Evolutionary conservation across 2,329 filamentous ascomycete species (phyloP).

Genomic region (Exophiala sideris): DNA sequence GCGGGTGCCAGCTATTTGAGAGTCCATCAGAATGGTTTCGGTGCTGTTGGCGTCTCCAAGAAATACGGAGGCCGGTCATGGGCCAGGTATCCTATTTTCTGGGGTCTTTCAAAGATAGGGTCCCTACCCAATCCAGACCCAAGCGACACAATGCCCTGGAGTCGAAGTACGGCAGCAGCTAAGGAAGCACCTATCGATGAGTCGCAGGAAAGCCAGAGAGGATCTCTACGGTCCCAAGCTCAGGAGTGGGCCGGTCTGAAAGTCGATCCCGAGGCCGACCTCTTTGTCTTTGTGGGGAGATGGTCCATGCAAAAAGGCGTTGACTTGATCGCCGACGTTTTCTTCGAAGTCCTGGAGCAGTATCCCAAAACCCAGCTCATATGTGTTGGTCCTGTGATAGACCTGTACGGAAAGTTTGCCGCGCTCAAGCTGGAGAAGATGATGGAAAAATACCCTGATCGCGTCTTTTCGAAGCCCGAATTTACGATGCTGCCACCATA

Average conservation of each 20-base stretch:
- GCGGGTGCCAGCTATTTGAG: conserved; percentile 64
- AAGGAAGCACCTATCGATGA: conserved; percentile 50
- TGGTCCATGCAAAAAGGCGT: conserved; percentile 69
- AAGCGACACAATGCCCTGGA: conserved; percentile 53
- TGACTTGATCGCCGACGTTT: conserved; percentile 65
- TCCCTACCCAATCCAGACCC: conserved; percentile 65
- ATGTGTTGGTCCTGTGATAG: conserved; percentile 62
- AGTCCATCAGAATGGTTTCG: conserved; percentile 65
- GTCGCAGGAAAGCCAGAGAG: conserved; percentile 54
- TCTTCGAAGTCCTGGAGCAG: conserved; percentile 60
- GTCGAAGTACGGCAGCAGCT: conserved; percentile 55
- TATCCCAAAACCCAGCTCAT: conserved; percentile 60
- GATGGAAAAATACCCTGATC: conserved; percentile 63
- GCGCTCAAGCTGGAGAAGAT: conserved; percentile 62
- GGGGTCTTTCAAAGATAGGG: conserved; percentile 63
- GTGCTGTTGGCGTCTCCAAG: conserved; percentile 64
- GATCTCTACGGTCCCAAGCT: conserved; percentile 58
- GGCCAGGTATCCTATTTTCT: conserved; percentile 67
- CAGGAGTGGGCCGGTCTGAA: conserved; percentile 66
- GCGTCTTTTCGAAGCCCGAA: conserved; percentile 65
- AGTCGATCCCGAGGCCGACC: conserved; percentile 58
- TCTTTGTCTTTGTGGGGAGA: conserved; percentile 66
- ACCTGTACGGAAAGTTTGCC: conserved; percentile 66
- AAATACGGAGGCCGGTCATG: conserved; percentile 67
- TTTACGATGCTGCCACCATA: conserved; percentile 65